Evolutionary conservation across 345 rosid genomes (phyloP).

Genomic region (Eucalyptus viminalis): DNA sequence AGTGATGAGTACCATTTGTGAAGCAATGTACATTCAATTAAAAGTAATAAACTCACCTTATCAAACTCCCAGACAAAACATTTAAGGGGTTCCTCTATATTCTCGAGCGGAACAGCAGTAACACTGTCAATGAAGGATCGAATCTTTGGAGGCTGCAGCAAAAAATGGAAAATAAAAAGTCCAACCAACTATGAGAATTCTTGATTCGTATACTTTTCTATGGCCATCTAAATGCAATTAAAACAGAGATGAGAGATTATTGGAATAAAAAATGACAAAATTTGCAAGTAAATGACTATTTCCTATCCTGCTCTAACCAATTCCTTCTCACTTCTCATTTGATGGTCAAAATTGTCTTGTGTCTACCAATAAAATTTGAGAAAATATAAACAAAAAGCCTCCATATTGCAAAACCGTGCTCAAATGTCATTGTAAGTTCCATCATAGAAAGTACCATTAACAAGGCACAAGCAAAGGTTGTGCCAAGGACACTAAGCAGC

Average conservation of each 20-base stretch:
- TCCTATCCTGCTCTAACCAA: not conserved
- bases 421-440: not conserved
- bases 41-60: conserved; percentile 37
- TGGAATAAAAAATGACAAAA: not conserved
- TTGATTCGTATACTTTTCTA: not conserved
- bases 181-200: not conserved
- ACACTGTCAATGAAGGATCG: conserved; percentile 68
- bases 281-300: not conserved
- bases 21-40: not conserved
- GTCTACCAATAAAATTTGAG: not conserved
- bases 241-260: not conserved
- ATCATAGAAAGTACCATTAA: not conserved
- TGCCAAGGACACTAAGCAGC: not conserved
- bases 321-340: not conserved
- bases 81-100: conserved; percentile 68
- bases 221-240: not conserved
- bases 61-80: conserved; percentile 87
- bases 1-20: not conserved
- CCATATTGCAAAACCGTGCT: not conserved
- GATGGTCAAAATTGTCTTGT: not conserved
- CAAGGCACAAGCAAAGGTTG: not conserved
- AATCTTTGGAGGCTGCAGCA: conserved; percentile 82
- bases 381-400: not conserved
- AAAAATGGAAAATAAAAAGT: not conserved
- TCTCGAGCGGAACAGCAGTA: conserved; percentile 54